Conservation (phyloP, 208 protist genomes). For the Trypanosoma rangeli region DNA sequence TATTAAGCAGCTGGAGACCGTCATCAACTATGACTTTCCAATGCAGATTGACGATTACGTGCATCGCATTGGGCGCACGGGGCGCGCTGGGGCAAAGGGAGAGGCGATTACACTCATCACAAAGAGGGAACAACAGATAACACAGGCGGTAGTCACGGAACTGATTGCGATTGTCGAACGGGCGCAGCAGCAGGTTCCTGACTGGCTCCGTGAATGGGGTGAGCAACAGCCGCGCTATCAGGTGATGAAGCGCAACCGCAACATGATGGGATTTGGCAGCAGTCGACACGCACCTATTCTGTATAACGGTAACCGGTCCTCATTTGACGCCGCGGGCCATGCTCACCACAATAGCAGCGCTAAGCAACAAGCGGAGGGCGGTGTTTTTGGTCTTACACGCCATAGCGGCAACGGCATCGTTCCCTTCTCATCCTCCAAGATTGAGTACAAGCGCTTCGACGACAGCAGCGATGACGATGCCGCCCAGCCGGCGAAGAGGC, state of each 20-base stretch:
- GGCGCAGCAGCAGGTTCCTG: slow-evolving; percentile 69
- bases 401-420: slow-evolving; percentile 15
- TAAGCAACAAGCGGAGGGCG: slow-evolving; percentile 13
- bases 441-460: slow-evolving; percentile 60
- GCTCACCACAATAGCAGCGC: slow-evolving; percentile 10
- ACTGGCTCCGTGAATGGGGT: slow-evolving; percentile 76
- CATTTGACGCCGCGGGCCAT: slow-evolving; percentile 21
- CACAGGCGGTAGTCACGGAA: slow-evolving; percentile 69
- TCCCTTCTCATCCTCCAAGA: slow-evolving; percentile 42
- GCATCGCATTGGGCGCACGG: slow-evolving; percentile 96
- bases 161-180: slow-evolving; percentile 69
- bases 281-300: slow-evolving; percentile 39
- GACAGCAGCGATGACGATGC: slow-evolving; percentile 62
- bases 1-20: slow-evolving; percentile 98
- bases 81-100: slow-evolving; percentile 88
- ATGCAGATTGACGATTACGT: slow-evolving; percentile 99
- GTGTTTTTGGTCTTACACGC: slow-evolving; percentile 45
- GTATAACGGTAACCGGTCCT: slow-evolving; percentile 41
- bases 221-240: slow-evolving; percentile 38
- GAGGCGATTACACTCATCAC: slow-evolving; percentile 88
- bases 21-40: slow-evolving; percentile 99
- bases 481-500: slow-evolving; percentile 26
- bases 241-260: slow-evolving; percentile 66
- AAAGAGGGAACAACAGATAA: slow-evolving; percentile 89
- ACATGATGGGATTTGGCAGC: slow-evolving; percentile 45